Base-by-base conservation (phyloP, 2,329 filamentous ascomycete species). In the Knufia petricola region DNA sequence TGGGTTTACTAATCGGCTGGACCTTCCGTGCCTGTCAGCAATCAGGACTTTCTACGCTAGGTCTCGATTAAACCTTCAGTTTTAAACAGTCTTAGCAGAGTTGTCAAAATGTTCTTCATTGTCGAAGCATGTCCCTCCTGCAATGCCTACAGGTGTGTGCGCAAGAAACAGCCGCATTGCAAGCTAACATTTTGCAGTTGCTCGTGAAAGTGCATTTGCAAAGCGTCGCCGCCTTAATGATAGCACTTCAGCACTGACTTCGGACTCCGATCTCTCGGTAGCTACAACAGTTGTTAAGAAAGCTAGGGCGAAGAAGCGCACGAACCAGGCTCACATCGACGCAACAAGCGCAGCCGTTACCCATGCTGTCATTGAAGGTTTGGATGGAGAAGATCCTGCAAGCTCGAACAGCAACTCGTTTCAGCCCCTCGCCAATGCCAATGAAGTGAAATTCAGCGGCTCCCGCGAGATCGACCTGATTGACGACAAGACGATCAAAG, bases 401-500 rank as follows among this genome's bases (percentile, higher is more conserved):
- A 3, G 12, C 9, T 23, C 13, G 39, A 37, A 23, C 15, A 20
- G 21, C 15, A 58, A 58, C 36, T 51, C 50, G 34, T 58, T 58
- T 32, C 32, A 42, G 13, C 50, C 52, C 3, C 40, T 58, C 19
- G 49, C 53, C 8, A 47, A 53, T n/a, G 49, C 50, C n/a, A 48
- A 49, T 30, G 50, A 48, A 2, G 54, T 56, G 23, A 41, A 50
- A 30, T 58, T 56, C 42, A 53, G 49, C 34, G 52, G 50, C 19
- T 49, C 32, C 17, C 26, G 54, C 24, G 55, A 55, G 39, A 43
- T 58, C 15, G 52, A 58, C 17, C 45, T 49, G 19, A 21, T 56
- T 36, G 42, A 37, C 26, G 30, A 50, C n/a, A 41, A 42, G 2
- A 48, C 52, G 19, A 30, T 55, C 31, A 58, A 53, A 39, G 49